These are phyloP conservation scores for Flueggea neowawraea DNA, from an alignment of 441 rosid species.

Conservation along the genomic window DNA sequence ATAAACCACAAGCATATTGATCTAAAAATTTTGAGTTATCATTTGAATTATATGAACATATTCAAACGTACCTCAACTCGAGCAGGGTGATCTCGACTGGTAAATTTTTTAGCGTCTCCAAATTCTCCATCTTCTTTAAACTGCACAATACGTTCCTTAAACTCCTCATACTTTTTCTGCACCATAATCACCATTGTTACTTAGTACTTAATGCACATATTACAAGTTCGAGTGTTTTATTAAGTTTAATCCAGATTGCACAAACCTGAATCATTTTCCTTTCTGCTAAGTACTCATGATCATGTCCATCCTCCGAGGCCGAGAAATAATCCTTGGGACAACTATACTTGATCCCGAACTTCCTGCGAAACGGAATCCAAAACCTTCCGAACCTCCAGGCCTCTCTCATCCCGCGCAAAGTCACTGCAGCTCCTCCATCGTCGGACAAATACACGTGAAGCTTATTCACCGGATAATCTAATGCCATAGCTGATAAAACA, in stretches of 20 bases:
- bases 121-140: slow-evolving; percentile 1
- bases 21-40: no score
- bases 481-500: slow-evolving; percentile 36
- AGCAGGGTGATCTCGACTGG: slow-evolving; percentile 21
- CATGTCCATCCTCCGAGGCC: slow-evolving; percentile 2
- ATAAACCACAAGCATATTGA: no score
- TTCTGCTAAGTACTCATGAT: slow-evolving; percentile 9
- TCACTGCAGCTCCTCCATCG: slow-evolving; percentile 34
- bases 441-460: slow-evolving; percentile 42
- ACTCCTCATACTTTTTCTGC: slow-evolving; percentile 27
- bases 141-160: slow-evolving; percentile 18
- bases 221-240: not conserved
- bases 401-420: slow-evolving; percentile 29
- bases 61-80: slow-evolving; percentile 23
- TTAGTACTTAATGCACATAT: not conserved
- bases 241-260: not conserved
- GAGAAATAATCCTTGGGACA: slow-evolving; percentile 38
- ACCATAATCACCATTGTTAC: not conserved
- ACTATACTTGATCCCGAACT: slow-evolving; percentile 22
- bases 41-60: no score
- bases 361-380: slow-evolving; percentile 48
- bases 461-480: slow-evolving; percentile 41
- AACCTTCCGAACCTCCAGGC: slow-evolving; percentile 34
- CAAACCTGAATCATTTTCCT: slow-evolving; percentile 24
- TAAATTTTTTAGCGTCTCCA: not conserved